A percentile compares a stretch with the other conserved stretches of the same genome.
These are phyloP conservation scores for Narthecium ossifragum DNA, from an alignment of 106 monocot genomes.

Conservation along the genomic window DNA sequence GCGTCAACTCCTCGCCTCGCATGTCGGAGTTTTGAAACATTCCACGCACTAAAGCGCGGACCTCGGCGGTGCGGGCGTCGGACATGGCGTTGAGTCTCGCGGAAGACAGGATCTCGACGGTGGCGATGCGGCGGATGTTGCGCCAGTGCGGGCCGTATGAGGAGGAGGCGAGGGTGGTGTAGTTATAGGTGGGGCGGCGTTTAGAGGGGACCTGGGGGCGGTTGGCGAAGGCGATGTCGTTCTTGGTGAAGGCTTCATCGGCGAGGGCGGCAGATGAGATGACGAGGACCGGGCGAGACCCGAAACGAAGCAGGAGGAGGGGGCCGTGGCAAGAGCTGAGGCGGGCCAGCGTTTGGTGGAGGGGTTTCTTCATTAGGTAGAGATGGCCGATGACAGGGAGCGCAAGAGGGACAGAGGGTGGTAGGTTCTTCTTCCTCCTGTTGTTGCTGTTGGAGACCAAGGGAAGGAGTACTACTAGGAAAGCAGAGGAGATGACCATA, in stretches of 20 bases:
- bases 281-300: conserved; percentile 4
- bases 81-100: no score
- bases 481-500: no score
- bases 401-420: background rate
- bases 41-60: no score
- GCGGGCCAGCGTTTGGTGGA: background rate
- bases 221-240: conserved; percentile 5
- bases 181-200: background rate
- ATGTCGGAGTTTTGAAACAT: no score
- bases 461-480: background rate
- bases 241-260: background rate
- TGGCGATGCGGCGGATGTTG: no score
- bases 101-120: no score
- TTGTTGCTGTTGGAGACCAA: background rate
- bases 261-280: background rate
- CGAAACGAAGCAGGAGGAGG: background rate
- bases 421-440: background rate
- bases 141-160: no score
- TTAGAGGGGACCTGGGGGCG: background rate
- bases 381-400: conserved; percentile 5
- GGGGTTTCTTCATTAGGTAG: background rate
- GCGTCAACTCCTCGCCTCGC: no score
- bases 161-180: no score
- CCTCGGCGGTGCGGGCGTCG: no score
- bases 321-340: background rate